Evolutionary conservation across 805 yeast species (phyloP).

Genomic region (Metschnikowia borealis): DNA sequence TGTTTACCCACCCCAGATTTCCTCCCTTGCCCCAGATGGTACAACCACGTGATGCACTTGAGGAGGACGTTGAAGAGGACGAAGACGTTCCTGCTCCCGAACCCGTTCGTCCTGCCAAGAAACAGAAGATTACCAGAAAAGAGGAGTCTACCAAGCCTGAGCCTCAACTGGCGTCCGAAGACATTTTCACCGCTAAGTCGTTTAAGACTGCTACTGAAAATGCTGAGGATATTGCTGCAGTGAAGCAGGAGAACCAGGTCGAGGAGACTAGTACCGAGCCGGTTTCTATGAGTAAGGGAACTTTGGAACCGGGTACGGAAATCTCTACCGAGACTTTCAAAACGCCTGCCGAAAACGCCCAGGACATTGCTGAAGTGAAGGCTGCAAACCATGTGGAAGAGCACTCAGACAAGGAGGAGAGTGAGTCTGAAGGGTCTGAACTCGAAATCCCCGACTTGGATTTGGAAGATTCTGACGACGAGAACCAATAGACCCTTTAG

Average conservation of each 20-base stretch:
- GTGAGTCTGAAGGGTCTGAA: slow-evolving; percentile 33
- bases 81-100: neutral
- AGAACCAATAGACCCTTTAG: slow-evolving; percentile 5
- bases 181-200: slow-evolving; percentile 7
- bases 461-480: slow-evolving; percentile 42
- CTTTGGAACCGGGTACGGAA: neutral
- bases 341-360: neutral
- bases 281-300: neutral
- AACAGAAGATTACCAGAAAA: neutral
- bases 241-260: slow-evolving; percentile 7
- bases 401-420: slow-evolving; percentile 3
- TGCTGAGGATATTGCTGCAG: slow-evolving; percentile 5
- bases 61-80: slow-evolving; percentile 8
- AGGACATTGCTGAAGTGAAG: slow-evolving; percentile 5
- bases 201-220: slow-evolving; percentile 1
- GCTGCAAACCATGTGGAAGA: neutral
- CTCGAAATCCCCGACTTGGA: slow-evolving; percentile 50
- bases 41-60: neutral
- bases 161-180: neutral
- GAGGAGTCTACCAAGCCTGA: neutral
- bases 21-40: slow-evolving; percentile 41
- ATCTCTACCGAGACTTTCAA: slow-evolving; percentile 5
- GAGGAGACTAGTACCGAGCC: neutral
- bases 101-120: neutral
- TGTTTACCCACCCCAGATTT: slow-evolving; percentile 71